Percentiles rank a stretch among this genome's conserved stretches.
phyloP scores from a whole-genome alignment of 345 rosid species.

The Geranium rotundifolium region DNA sequence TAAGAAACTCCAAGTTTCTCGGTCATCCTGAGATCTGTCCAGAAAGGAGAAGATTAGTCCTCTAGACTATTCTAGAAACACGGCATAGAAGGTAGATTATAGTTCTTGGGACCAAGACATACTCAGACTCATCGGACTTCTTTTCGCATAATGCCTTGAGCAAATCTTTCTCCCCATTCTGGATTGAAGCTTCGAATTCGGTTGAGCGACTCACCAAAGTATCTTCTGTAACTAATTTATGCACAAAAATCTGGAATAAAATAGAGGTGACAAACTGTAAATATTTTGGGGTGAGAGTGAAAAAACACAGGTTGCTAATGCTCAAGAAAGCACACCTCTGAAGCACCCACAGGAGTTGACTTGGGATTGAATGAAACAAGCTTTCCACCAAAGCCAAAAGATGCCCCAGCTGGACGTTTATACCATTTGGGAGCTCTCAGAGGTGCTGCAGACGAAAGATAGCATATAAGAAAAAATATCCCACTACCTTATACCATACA shows the following conservation, averaged over 20 bases:
- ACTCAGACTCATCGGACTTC: constrained; percentile 76
- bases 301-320: neutral
- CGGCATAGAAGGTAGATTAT: neutral
- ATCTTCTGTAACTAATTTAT: constrained; percentile 72
- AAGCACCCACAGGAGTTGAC: constrained; percentile 28
- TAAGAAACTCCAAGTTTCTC: constrained; percentile 85
- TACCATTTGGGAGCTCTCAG: constrained; percentile 96
- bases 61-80: neutral
- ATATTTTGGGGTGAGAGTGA: constrained; percentile 1
- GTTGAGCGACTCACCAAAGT: constrained; percentile 67
- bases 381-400: constrained; percentile 98
- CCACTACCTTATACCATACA: neutral
- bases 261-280: constrained; percentile 8
- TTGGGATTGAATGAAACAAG: constrained; percentile 63
- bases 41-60: neutral
- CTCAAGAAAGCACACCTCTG: constrained; percentile 10
- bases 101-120: constrained; percentile 25
- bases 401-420: constrained; percentile 79
- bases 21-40: constrained; percentile 69
- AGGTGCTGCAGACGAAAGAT: constrained; percentile 30
- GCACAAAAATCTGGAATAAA: constrained; percentile 54
- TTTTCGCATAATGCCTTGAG: constrained; percentile 72
- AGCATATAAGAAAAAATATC: constrained; percentile 6
- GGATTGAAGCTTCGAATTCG: constrained; percentile 83
- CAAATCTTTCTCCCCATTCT: constrained; percentile 63